Evolutionary conservation across 2,329 filamentous ascomycete genomes (phyloP).

Genomic region (Cryoendolithus antarcticus): DNA sequence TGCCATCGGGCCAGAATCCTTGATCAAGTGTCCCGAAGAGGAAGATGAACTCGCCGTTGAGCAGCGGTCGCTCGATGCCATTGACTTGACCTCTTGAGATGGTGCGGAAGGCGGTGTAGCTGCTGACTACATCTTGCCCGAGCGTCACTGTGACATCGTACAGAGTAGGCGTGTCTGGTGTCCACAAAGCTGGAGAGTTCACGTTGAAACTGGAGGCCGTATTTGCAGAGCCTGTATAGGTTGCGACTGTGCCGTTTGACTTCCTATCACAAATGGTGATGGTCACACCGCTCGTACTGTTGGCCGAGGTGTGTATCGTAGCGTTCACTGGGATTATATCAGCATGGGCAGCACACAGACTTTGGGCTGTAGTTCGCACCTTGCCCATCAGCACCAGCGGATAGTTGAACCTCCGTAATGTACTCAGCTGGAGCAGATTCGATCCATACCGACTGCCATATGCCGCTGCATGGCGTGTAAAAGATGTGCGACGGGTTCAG

Average conservation of each 20-base stretch:
- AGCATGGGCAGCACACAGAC: not conserved
- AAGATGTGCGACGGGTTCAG: slow-evolving; percentile 54
- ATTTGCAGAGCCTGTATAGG: slow-evolving; percentile 34
- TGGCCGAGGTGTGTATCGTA: slow-evolving; percentile 36
- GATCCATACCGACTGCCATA: slow-evolving; percentile 62
- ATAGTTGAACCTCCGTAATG: slow-evolving; percentile 45
- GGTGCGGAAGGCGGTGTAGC: slow-evolving; percentile 56
- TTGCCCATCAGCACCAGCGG: slow-evolving; percentile 27
- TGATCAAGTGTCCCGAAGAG: slow-evolving; percentile 56
- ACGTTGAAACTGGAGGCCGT: slow-evolving; percentile 42
- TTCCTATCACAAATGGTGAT: slow-evolving; percentile 15
- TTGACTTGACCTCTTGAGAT: slow-evolving; percentile 43
- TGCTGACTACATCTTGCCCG: slow-evolving; percentile 41
- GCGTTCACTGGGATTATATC: slow-evolving; percentile 9
- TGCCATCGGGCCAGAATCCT: slow-evolving; percentile 56
- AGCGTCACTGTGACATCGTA: slow-evolving; percentile 49
- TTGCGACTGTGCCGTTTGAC: slow-evolving; percentile 24
- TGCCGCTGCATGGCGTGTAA: slow-evolving; percentile 57
- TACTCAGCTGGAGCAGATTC: slow-evolving; percentile 44
- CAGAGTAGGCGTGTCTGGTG: slow-evolving; percentile 46
- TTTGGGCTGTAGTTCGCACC: not conserved
- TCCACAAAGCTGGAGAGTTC: slow-evolving; percentile 45
- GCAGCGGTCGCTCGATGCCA: slow-evolving; percentile 44
- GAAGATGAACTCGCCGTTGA: slow-evolving; percentile 56
- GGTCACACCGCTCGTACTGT: slow-evolving; percentile 24